phyloP scores from a whole-genome alignment of 2,329 filamentous ascomycete genomes.

The Colletotrichum sp. region DNA sequence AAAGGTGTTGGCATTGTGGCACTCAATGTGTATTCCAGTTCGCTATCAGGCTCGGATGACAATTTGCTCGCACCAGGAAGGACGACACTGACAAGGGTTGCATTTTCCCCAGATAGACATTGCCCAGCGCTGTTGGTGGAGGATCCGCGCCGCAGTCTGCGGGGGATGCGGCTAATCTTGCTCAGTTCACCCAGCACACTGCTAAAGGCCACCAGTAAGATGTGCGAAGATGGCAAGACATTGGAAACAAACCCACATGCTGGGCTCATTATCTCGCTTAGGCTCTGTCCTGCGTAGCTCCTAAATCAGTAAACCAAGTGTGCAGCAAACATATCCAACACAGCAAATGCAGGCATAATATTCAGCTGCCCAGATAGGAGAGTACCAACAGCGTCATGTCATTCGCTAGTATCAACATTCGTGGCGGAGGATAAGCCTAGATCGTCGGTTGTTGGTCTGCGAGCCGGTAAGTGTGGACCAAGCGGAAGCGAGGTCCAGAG shows the following conservation, averaged over 20 bases:
- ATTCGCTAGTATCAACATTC: not conserved
- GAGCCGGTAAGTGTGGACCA: not conserved
- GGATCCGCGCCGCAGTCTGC: not conserved
- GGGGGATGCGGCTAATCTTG: not conserved
- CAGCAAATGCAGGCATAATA: not conserved
- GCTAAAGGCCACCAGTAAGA: not conserved
- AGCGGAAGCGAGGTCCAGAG: not conserved
- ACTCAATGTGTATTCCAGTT: fast-evolving
- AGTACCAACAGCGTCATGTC: not conserved
- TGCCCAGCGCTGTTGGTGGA: not conserved
- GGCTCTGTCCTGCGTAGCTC: not conserved
- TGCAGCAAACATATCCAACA: not conserved
- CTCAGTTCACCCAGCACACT: not conserved
- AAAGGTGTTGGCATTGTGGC: fast-evolving
- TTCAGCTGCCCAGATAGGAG: not conserved
- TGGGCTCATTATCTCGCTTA: not conserved
- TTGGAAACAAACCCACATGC: not conserved
- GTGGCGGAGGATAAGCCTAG: not conserved
- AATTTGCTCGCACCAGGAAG: not conserved
- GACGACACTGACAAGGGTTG: not conserved
- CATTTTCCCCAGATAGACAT: not conserved
- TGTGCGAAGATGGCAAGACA: not conserved
- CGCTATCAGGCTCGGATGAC: fast-evolving
- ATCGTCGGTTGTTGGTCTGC: not conserved
- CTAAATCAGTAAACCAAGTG: not conserved